Percentiles rank a stretch among this genome's conserved stretches.
Evolutionary conservation across 805 yeast species (phyloP).

Genomic region (Torulaspora indica): DNA sequence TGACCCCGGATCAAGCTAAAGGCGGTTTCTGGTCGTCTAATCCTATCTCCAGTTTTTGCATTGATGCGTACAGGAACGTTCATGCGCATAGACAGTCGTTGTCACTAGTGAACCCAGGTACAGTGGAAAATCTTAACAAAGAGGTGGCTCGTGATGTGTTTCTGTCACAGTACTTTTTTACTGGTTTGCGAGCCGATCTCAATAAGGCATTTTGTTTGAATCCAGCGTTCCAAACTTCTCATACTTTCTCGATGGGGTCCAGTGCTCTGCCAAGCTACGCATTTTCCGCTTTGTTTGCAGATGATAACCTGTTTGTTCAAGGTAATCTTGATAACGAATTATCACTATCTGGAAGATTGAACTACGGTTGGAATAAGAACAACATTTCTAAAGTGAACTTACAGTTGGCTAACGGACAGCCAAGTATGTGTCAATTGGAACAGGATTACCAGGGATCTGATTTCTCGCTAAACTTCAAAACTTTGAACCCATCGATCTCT

Average conservation of each 20-base stretch:
- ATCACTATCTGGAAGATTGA: conserved; percentile 80
- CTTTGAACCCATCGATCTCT: conserved; percentile 79
- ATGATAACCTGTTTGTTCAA: conserved; percentile 79
- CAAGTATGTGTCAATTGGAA: conserved; percentile 90
- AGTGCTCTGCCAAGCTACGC: conserved; percentile 84
- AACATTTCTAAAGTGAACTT: conserved; percentile 78
- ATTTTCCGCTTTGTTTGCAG: conserved; percentile 82
- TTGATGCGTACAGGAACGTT: conserved; percentile 68
- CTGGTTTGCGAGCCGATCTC: conserved; percentile 94
- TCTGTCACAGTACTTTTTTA: conserved; percentile 80
- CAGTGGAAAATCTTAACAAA: conserved; percentile 86
- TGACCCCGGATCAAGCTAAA: conserved; percentile 48
- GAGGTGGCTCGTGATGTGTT: conserved; percentile 94
- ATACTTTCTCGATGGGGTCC: conserved; percentile 85
- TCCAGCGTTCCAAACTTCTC: conserved; percentile 96
- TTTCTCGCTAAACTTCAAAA: conserved; percentile 81
- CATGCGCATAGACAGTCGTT: conserved; percentile 74
- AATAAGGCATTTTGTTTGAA: conserved; percentile 84
- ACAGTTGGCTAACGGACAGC: conserved; percentile 85
- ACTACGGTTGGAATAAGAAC: conserved; percentile 82
- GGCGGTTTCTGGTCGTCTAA: conserved; percentile 66
- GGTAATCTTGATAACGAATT: conserved; percentile 87
- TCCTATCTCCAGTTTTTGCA: conserved; percentile 74
- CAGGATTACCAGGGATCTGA: conserved; percentile 92
- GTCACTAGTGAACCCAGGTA: conserved; percentile 87